phyloP scores from a whole-genome alignment of 108 stramenopile genomes.

The Skeletonema costatum region DNA sequence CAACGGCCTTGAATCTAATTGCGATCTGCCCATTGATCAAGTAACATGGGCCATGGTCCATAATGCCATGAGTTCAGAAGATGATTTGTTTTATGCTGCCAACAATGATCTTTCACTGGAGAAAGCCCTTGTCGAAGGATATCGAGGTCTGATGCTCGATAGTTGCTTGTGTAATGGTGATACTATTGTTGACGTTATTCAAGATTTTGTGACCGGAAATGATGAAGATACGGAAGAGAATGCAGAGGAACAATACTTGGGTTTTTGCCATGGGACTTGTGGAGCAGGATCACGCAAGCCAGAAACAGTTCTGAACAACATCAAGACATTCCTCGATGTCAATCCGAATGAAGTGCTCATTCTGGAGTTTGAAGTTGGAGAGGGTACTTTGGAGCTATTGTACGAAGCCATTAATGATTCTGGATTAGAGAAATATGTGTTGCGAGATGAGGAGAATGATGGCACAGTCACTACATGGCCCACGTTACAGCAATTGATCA shows the following conservation, averaged over 20 bases:
- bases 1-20: conserved; percentile 65
- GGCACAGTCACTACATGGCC: conserved; percentile 25
- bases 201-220: conserved; percentile 1
- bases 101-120: conserved; percentile 67
- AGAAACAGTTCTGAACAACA: conserved; percentile 47
- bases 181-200: neutral
- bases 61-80: conserved; percentile 63
- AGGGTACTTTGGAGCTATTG: conserved; percentile 15
- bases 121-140: conserved; percentile 65
- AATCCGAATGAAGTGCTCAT: conserved; percentile 67
- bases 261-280: conserved; percentile 66
- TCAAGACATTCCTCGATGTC: conserved; percentile 53
- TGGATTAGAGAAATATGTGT: conserved; percentile 22
- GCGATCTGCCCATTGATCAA: conserved; percentile 61
- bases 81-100: conserved; percentile 52
- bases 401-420: conserved; percentile 20
- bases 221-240: neutral
- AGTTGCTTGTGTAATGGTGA: conserved; percentile 66
- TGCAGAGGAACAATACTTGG: conserved; percentile 8
- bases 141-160: conserved; percentile 69
- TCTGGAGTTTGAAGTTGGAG: conserved; percentile 61
- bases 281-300: conserved; percentile 57
- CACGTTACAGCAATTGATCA: conserved; percentile 34
- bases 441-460: neutral
- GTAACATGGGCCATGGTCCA: conserved; percentile 66